Evolutionary conservation across 2,329 filamentous ascomycete genomes (phyloP).

Genomic region (Malbranchea zuffiana): DNA sequence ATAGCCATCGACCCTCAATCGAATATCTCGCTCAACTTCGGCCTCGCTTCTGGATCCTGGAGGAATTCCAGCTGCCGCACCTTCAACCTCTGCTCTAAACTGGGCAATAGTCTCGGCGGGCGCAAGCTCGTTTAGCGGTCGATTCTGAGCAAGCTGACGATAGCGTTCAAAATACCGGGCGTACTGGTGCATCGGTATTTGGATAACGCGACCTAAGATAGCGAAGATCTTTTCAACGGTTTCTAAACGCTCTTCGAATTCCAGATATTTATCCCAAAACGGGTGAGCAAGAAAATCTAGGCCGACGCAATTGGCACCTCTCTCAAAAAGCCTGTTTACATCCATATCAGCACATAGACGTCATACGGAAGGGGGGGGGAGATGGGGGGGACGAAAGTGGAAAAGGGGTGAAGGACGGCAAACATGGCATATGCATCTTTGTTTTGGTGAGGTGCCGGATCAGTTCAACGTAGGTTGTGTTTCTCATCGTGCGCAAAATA

Average conservation of each 20-base stretch:
- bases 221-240: conserved; percentile 73
- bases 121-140: conserved; percentile 62
- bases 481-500: conserved; percentile 29
- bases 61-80: conserved; percentile 34
- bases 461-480: conserved; percentile 30
- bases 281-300: conserved; percentile 89
- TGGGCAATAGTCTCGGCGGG: conserved; percentile 55
- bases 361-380: conserved; percentile 16
- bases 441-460: conserved; percentile 29
- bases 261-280: conserved; percentile 98
- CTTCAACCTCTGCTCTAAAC: conserved; percentile 61
- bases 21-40: conserved; percentile 74
- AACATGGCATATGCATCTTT: conserved; percentile 36
- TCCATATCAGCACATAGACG: conserved; percentile 30
- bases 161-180: conserved; percentile 90
- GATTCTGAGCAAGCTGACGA: conserved; percentile 60
- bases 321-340: conserved; percentile 69
- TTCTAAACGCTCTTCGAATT: conserved; percentile 87
- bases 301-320: conserved; percentile 71
- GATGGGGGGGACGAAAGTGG: conserved; percentile 22
- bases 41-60: conserved; percentile 51
- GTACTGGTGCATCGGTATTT: conserved; percentile 93
- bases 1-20: conserved; percentile 64
- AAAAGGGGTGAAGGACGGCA: conserved; percentile 31
- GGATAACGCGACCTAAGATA: conserved; percentile 70